Evolutionary conservation across 2,329 filamentous ascomycete species (phyloP).

Genomic region (Venturia aucupariae): DNA sequence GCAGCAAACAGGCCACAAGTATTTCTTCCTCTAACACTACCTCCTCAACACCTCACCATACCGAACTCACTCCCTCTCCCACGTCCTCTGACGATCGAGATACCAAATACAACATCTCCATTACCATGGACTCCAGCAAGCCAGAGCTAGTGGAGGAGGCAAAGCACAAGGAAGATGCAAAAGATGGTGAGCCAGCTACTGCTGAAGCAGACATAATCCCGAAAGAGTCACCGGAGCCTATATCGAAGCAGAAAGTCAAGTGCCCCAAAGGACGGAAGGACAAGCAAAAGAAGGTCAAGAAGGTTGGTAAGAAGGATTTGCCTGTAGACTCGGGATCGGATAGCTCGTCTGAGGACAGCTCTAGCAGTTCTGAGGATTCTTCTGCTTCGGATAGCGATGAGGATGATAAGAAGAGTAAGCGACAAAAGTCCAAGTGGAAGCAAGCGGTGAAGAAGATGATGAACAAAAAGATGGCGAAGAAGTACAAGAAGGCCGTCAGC

Average conservation of each 20-base stretch:
- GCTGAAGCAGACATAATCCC: slow-evolving; percentile 15
- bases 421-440: slow-evolving; percentile 17
- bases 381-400: slow-evolving; percentile 9
- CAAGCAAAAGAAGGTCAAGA: slow-evolving; percentile 8
- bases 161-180: not conserved
- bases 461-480: slow-evolving; percentile 17
- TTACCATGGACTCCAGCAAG: slow-evolving; percentile 13
- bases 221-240: not conserved
- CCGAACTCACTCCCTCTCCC: slow-evolving; percentile 19
- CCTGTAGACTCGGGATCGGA: not conserved
- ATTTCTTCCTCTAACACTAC: not conserved
- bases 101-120: slow-evolving; percentile 14
- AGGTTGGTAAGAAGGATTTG: not conserved
- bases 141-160: not conserved
- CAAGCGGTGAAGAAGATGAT: slow-evolving; percentile 18
- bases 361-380: not conserved
- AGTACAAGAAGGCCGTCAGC: slow-evolving; percentile 18
- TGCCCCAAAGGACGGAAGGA: slow-evolving; percentile 4
- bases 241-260: slow-evolving; percentile 3
- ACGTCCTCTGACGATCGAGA: slow-evolving; percentile 21
- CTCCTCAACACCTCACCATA: not conserved
- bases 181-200: not conserved
- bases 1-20: not conserved
- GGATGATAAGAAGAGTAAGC: slow-evolving; percentile 10
- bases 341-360: slow-evolving; percentile 9